A percentile compares a stretch with the other conserved stretches of the same genome.
These are phyloP conservation scores for Discostella stelligera DNA, from an alignment of 352 stramenopile genomes.

Conservation along the genomic window DNA sequence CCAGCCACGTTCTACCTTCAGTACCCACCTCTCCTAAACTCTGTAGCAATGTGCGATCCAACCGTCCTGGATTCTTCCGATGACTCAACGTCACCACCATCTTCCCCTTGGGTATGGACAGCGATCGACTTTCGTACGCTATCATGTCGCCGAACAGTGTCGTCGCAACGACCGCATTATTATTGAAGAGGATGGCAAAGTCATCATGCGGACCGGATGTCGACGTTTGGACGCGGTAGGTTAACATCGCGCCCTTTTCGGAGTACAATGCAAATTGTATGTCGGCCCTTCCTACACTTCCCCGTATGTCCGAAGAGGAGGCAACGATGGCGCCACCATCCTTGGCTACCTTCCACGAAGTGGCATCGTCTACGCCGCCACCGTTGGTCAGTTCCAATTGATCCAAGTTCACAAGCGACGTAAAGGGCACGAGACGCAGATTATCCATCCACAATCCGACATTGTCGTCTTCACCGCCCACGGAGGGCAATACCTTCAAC, in stretches of 20 bases:
- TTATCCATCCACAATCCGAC: slow-evolving; percentile 45
- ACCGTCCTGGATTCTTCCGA: slow-evolving; percentile 46
- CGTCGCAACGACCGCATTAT: neutral
- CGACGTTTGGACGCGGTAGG: slow-evolving; percentile 30
- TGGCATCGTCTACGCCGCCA: neutral
- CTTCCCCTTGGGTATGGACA: slow-evolving; percentile 40
- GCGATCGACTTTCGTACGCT: slow-evolving; percentile 12
- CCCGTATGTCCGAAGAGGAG: slow-evolving; percentile 10
- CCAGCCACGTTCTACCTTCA: slow-evolving; percentile 29
- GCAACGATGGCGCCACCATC: slow-evolving; percentile 13
- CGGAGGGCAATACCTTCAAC: slow-evolving; percentile 22
- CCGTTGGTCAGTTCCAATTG: slow-evolving; percentile 32
- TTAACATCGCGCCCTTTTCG: slow-evolving; percentile 23
- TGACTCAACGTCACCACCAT: slow-evolving; percentile 29
- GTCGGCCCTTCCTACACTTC: slow-evolving; percentile 15
- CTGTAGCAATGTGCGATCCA: slow-evolving; percentile 20
- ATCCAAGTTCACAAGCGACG: neutral
- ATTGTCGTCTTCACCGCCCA: neutral
- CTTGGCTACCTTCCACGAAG: slow-evolving; percentile 10
- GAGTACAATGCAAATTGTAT: slow-evolving; percentile 35
- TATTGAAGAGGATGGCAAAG: slow-evolving; percentile 44
- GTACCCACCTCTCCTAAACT: slow-evolving; percentile 22
- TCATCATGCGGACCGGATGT: slow-evolving; percentile 47
- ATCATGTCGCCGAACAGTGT: slow-evolving; percentile 38
- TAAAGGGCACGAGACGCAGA: slow-evolving; percentile 32